These are phyloP conservation scores for Ehretia macrophylla DNA, from an alignment of 257 asterid species.

Conservation along the genomic window DNA sequence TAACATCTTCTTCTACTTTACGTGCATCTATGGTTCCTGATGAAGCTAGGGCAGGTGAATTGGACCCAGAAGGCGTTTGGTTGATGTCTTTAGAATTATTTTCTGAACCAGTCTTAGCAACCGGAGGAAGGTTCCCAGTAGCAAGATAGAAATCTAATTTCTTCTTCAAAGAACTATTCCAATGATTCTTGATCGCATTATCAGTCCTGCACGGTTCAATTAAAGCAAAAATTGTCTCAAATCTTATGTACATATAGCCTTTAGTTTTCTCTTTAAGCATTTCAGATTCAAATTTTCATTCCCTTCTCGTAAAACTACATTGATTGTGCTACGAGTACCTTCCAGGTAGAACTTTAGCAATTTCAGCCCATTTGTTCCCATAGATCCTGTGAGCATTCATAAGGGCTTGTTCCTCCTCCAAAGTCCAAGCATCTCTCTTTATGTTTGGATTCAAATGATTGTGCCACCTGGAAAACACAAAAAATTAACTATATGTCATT, in stretches of 20 bases:
- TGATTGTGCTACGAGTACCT: constrained; percentile 41
- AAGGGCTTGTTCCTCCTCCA: constrained; percentile 89
- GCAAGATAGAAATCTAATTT: constrained; percentile 83
- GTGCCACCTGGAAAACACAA: constrained; percentile 76
- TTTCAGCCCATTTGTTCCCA: constrained; percentile 99
- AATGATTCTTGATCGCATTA: constrained; percentile 96
- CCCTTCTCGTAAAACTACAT: too few relatives aligned
- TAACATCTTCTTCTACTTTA: constrained; percentile 38
- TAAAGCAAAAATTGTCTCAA: constrained; percentile 11
- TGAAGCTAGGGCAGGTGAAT: constrained; percentile 32
- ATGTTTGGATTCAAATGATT: constrained; percentile 96
- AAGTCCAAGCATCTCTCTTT: constrained; percentile 92
- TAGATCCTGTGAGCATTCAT: constrained; percentile 76
- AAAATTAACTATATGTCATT: not conserved
- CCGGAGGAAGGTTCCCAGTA: constrained; percentile 84
- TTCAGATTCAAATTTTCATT: too few relatives aligned
- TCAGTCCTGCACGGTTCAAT: constrained; percentile 67
- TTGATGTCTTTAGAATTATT: constrained; percentile 37
- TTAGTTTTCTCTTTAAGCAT: too few relatives aligned
- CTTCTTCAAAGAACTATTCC: constrained; percentile 97
- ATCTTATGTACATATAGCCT: not conserved
- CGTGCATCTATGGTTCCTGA: constrained; percentile 36
- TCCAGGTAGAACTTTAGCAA: constrained; percentile 95
- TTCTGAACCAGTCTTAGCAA: constrained; percentile 40
- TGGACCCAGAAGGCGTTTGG: constrained; percentile 34